phyloP scores from a whole-genome alignment of 139 green algal genomes.

The Tetraselmis chui region DNA sequence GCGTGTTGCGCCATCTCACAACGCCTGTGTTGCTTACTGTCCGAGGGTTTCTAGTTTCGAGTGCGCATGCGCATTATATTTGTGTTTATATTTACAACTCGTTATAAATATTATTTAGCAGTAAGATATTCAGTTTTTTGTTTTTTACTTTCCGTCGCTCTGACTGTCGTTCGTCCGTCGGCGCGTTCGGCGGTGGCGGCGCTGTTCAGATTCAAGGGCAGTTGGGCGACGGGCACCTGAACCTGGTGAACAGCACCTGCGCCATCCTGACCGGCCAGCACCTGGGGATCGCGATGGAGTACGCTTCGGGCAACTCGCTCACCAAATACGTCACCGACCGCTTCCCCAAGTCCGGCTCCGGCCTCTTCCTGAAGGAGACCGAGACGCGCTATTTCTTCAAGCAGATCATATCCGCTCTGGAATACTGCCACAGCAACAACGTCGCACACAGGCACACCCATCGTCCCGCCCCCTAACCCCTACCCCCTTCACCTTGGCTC shows the following conservation, averaged over 20 bases:
- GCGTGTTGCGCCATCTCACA: too few relatives aligned
- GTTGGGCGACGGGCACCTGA: background rate
- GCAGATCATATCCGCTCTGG: slow-evolving; percentile 82
- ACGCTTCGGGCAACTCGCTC: background rate
- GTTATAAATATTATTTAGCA: too few relatives aligned
- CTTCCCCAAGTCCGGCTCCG: slow-evolving; percentile 9
- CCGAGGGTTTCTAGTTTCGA: too few relatives aligned
- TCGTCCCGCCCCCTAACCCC: background rate
- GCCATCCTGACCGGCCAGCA: background rate
- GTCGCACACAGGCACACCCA: slow-evolving; percentile 69
- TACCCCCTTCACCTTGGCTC: background rate
- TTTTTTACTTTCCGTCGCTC: too few relatives aligned
- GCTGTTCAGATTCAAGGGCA: background rate
- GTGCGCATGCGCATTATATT: too few relatives aligned
- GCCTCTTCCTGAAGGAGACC: slow-evolving; percentile 68
- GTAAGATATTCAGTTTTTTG: too few relatives aligned
- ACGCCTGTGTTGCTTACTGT: too few relatives aligned
- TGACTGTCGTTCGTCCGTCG: too few relatives aligned
- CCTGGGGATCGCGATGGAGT: background rate
- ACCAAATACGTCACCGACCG: background rate
- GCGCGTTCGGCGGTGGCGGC: too few relatives aligned
- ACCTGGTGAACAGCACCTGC: background rate
- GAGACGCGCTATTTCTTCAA: slow-evolving; percentile 85
- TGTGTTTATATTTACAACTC: too few relatives aligned
- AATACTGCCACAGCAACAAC: slow-evolving; percentile 80